phyloP scores from a whole-genome alignment of 2,329 filamentous ascomycete genomes.

The Pseudocercospora vitis region DNA sequence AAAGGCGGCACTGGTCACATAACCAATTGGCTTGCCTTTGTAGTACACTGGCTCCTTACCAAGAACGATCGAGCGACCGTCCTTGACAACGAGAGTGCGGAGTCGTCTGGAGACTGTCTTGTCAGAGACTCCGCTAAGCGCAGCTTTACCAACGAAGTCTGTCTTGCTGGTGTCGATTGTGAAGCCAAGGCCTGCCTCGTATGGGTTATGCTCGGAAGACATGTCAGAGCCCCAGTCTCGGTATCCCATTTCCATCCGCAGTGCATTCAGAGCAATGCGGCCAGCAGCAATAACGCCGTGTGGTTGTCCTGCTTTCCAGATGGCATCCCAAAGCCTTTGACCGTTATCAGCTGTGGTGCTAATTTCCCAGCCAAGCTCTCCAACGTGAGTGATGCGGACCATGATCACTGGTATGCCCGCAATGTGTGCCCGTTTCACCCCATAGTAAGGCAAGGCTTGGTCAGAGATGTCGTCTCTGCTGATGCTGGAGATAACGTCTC shows the following conservation, averaged over 20 bases:
- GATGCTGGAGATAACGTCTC: conserved; percentile 52
- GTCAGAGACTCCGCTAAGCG: conserved; percentile 47
- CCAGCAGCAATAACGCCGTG: conserved; percentile 61
- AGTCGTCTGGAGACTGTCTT: conserved; percentile 41
- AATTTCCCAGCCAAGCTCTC: conserved; percentile 64
- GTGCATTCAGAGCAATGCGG: conserved; percentile 57
- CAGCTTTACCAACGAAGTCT: conserved; percentile 54
- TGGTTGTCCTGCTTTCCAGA: conserved; percentile 56
- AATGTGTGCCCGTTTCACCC: conserved; percentile 52
- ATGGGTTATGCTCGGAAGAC: conserved; percentile 61
- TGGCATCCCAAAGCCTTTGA: conserved; percentile 58
- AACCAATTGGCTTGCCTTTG: conserved; percentile 51
- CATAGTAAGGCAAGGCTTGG: conserved; percentile 52
- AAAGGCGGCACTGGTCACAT: conserved; percentile 62
- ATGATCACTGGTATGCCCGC: conserved; percentile 58
- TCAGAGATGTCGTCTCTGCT: conserved; percentile 50
- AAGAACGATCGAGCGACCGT: conserved; percentile 57
- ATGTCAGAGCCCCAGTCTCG: conserved; percentile 59
- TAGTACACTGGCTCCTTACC: conserved; percentile 63
- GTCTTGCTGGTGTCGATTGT: conserved; percentile 52
- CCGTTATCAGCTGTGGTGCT: conserved; percentile 61
- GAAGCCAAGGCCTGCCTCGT: conserved; percentile 57
- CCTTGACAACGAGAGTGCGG: conserved; percentile 57
- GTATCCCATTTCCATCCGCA: conserved; percentile 62
- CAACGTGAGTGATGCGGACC: conserved; percentile 60